Conservation (phyloP, 2,329 filamentous ascomycete genomes). For the Phaeosphaeria sp. region DNA sequence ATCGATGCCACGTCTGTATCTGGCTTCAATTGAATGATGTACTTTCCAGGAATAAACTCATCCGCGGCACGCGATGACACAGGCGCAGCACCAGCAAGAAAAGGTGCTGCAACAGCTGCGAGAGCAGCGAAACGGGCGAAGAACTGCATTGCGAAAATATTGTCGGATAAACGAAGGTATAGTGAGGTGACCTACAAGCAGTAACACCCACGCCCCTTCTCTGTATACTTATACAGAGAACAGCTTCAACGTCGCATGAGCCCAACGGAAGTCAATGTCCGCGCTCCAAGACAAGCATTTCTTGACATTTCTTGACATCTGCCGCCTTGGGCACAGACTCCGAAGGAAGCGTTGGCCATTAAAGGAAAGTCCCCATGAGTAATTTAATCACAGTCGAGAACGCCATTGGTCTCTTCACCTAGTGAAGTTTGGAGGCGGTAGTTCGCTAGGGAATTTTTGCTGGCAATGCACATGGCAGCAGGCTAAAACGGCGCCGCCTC, state of each 20-base stretch:
- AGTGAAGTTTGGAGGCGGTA: background rate
- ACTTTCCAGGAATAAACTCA: conserved; percentile 48
- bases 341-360: background rate
- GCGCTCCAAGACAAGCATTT: conserved; percentile 13
- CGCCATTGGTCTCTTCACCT: background rate
- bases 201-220: background rate
- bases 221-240: background rate
- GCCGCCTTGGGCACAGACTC: conserved; percentile 9
- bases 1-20: conserved; percentile 33
- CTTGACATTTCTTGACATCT: conserved; percentile 28
- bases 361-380: background rate
- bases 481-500: background rate
- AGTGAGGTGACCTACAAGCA: background rate
- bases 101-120: conserved; percentile 28
- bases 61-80: conserved; percentile 8
- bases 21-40: conserved; percentile 52
- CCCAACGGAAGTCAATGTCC: background rate
- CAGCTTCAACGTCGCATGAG: background rate
- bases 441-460: background rate
- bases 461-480: background rate
- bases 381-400: background rate
- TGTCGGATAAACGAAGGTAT: background rate
- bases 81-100: conserved; percentile 31
- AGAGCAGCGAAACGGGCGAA: conserved; percentile 33
- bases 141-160: conserved; percentile 30